Base-by-base conservation (phyloP, 768 basidiomycete species). In the Candolleomyces efflorescens region DNA sequence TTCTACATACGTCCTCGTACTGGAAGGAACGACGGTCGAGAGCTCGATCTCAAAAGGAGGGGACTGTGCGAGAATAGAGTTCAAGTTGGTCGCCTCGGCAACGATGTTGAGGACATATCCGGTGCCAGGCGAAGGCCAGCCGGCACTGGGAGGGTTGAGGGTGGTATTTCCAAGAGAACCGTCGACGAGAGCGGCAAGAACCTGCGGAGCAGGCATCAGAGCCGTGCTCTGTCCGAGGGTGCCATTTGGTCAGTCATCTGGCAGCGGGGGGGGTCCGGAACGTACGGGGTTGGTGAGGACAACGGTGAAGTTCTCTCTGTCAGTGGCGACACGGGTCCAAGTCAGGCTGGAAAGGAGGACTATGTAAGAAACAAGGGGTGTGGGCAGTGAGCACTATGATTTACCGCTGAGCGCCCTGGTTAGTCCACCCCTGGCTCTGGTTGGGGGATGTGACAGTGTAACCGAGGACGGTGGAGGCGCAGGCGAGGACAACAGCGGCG, bases 21-120 rank as follows among this genome's bases (percentile, higher is more conserved):
- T 23, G 20, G 56, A 48, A n/a, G 48, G 20, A 18, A 20, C 10
- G 24, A 52, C 26, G 26, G 47, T 39, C 2, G 50, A 18, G 10
- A 23, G 17, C n/a, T 67, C 69, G 53, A 82, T 78, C 43, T 63
- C 71, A 71, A 93, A 94, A 55, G 82, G 65, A 20, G 58, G 51
- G 13, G 90, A 92, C 71, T 94, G 90, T 38, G 91, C 90, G 55
- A 83, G 78, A 62, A 94, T 83, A 47, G 71, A 70, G 68, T 69
- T 64, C 20, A 81, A 71, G 56, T 82, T 53, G 17, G 78, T 57
- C 2, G 77, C 61, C 60, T 81, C 76, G 61, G 75, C 63, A 59
- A 86, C 82, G 27, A 94, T 69, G 73, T 93, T 90, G 71, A 95
- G 77, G 55, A 81, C 85, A 81, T 82, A 94, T 32, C 70, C 74